Conservation (phyloP, 495 filamentous ascomycete genomes). For the Penicillium tannophilum region DNA sequence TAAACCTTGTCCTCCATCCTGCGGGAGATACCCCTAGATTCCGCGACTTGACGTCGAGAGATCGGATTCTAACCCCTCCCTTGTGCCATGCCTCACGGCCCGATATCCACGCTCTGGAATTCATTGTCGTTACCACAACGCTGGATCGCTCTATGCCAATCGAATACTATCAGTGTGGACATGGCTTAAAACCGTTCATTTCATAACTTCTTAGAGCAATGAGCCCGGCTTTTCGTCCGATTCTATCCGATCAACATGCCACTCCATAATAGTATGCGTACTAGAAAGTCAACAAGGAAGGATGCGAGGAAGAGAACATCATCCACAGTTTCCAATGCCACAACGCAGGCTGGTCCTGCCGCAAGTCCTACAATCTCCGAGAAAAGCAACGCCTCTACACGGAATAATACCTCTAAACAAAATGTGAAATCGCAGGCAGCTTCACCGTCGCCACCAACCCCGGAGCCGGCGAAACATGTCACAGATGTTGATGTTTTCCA, state of each 20-base stretch:
- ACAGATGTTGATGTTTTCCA: constrained; percentile 51
- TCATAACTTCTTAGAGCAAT: constrained; percentile 19
- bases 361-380: constrained; percentile 22
- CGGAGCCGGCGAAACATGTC: constrained; percentile 24
- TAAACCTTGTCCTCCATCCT: neutral
- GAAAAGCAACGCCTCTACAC: constrained; percentile 15
- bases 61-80: constrained; percentile 27
- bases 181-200: constrained; percentile 21
- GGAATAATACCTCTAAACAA: constrained; percentile 21
- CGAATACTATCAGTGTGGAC: constrained; percentile 12
- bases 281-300: constrained; percentile 31
- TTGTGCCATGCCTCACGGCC: constrained; percentile 28
- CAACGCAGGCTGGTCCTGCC: constrained; percentile 27
- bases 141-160: constrained; percentile 22
- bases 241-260: constrained; percentile 32
- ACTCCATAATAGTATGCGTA: constrained; percentile 25
- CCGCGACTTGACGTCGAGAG: constrained; percentile 16
- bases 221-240: constrained; percentile 19
- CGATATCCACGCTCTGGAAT: constrained; percentile 18
- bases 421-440: constrained; percentile 18
- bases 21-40: constrained; percentile 26
- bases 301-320: constrained; percentile 34
- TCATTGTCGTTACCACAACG: constrained; percentile 11
- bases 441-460: constrained; percentile 18
- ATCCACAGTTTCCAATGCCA: constrained; percentile 31